Percentiles rank a stretch among this genome's conserved stretches.
Evolutionary conservation across 2,329 filamentous ascomycete genomes (phyloP).

Genomic region (Xylariaceae sp.): DNA sequence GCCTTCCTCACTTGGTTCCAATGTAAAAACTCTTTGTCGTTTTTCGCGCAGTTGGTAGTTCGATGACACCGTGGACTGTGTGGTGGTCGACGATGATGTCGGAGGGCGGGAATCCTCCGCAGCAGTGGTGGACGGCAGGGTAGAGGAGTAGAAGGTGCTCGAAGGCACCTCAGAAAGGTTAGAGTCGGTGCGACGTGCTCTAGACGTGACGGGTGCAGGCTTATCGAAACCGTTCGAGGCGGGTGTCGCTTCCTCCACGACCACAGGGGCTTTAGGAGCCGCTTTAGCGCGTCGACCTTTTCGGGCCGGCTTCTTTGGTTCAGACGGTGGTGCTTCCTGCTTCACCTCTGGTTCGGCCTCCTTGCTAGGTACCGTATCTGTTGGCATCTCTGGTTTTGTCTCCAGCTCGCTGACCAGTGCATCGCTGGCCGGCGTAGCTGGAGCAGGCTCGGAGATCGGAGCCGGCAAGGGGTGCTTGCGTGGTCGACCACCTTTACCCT

Average conservation of each 20-base stretch:
- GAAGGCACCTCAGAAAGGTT: slow-evolving; percentile 36
- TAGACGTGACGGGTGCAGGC: slow-evolving; percentile 12
- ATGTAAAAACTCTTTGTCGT: slow-evolving; percentile 49
- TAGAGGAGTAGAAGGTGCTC: slow-evolving; percentile 37
- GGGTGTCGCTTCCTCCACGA: slow-evolving; percentile 16
- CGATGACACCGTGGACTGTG: slow-evolving; percentile 45
- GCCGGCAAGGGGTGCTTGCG: slow-evolving; percentile 28
- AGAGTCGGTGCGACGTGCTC: slow-evolving; percentile 19
- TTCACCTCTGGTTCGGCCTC: not conserved
- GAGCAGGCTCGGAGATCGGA: slow-evolving; percentile 18
- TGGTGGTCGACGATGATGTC: slow-evolving; percentile 49
- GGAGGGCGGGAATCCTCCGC: slow-evolving; percentile 47
- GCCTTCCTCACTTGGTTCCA: slow-evolving; percentile 42
- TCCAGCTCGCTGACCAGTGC: not conserved
- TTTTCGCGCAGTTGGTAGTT: slow-evolving; percentile 51
- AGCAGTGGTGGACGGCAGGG: slow-evolving; percentile 31
- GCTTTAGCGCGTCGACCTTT: slow-evolving; percentile 27
- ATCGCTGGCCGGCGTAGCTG: slow-evolving; percentile 14
- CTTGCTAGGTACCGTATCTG: not conserved
- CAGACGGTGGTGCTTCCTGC: slow-evolving; percentile 7
- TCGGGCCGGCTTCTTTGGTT: slow-evolving; percentile 21
- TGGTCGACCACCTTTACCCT: slow-evolving; percentile 30
- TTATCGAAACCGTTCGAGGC: slow-evolving; percentile 14
- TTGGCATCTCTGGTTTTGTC: slow-evolving; percentile 9
- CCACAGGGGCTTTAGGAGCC: slow-evolving; percentile 7